Base-by-base conservation (phyloP, 1,284 basidiomycete genomes). In the Fistulinella staudtii region DNA sequence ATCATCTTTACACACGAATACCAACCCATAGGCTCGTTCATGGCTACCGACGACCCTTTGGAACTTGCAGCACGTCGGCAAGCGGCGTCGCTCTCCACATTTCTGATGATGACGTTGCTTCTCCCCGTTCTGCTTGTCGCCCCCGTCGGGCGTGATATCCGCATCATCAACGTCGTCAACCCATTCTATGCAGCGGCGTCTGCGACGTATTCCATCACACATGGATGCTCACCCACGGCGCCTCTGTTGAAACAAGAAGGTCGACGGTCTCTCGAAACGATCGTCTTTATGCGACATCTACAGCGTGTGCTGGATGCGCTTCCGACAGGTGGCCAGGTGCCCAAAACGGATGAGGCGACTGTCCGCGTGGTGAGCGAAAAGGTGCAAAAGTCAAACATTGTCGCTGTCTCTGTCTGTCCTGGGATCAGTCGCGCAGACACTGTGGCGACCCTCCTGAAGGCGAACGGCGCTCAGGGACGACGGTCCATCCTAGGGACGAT, bases 131-230 rank as follows among this genome's bases (percentile, higher is more conserved):
- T 93, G 3, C 77, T 93, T 13, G 80, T 86, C 24, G 84, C 86
- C 2, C 90, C 89, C 0, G 71, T 76, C 6, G 89, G 93, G 60
- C 77, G 90, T 34, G 88, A 91, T 53, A 90, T 94, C 40, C 81
- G 90, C 15, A 77, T 93, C 50, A 70, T 93, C 56, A 80, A 80
- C 47, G 74, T 93, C 33, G 75, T 92, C 57, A 91, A 92, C 49
- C 88, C 89, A 1, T 88, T 88, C 51, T 93, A 91, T 57, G 82
- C 88, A 3, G 87, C 90, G 2, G 77, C 81, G 0, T 72, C 82
- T 2, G 75, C 76, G 1, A 68, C 69, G 0, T 73, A 77, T 50
- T 60, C 70, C 15, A 53, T 61, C 8, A 45, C 61, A 3, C 25
- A 47, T 14, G 53, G 49, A 3, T 53, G 52, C n/a, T 35, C 54